Base-by-base conservation (phyloP, 1,284 basidiomycete species). In the Amylostereum areolatum region DNA sequence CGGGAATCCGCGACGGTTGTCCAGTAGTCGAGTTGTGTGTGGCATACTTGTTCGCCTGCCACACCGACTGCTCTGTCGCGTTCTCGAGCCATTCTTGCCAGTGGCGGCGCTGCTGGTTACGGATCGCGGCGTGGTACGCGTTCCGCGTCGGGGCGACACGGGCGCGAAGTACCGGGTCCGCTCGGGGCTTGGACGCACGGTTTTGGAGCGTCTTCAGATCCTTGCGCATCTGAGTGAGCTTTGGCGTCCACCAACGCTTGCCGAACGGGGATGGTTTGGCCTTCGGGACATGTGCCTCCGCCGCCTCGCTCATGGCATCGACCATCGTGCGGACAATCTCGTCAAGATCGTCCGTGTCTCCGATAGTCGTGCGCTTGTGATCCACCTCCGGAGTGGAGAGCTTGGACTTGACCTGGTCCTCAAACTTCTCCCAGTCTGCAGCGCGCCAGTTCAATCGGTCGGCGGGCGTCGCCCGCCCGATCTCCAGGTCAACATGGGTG, bases 11-110 rank as follows among this genome's bases (percentile, higher is more conserved):
- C 0, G 65, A 46, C 25, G 52, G 47, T 0, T 66, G 60, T 3
- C 67, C 64, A 45, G 73, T 68, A 0, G 62, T 52, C 0, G 59
- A 36, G 0, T 61, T 57, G 1, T 33, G 43, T 6, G 56, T 58
- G 3, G 66, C 54, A 40, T 63, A 69, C n/a, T 55, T 55, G 50
- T 64, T 64, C 1, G 66, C 65, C 0, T 49, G 63, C 66, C 67
- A 75, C 0, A 73, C 51, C 3, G 55, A 55, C 0, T 52, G 40
- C 1, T 54, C 53, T 2, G 59, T 53, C 0, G 63, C 51, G 0
- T 60, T 52, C 30, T 68, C 65, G 0, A 74, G 54, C 60, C 60
- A 74, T 1, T 64, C 59, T 2, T 54, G 46, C 67, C 68, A 70
- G 53, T 65, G 63, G 12, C 68, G 55, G 0, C 52, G 51, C 45